Conservation (phyloP, 1,284 basidiomycete genomes). For the Irpex rosettiformis region DNA sequence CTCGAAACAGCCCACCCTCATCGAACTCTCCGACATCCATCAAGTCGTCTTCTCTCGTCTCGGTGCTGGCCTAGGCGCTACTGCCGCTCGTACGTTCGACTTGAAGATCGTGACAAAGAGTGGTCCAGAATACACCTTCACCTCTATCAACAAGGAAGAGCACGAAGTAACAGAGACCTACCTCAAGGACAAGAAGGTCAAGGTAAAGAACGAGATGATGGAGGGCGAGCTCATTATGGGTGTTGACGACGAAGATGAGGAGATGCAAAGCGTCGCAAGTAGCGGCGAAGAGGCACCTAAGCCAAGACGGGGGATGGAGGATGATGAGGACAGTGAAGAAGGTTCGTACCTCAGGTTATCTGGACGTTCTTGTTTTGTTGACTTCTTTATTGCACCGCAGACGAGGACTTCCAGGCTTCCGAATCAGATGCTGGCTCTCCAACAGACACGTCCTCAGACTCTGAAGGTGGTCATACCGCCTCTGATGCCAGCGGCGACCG, state of each 20-base stretch:
- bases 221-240: slow-evolving; percentile 79
- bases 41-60: slow-evolving; percentile 94
- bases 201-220: slow-evolving; percentile 96
- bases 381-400: slow-evolving; percentile 25
- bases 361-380: neutral
- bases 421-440: slow-evolving; percentile 85
- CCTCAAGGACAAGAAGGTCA: slow-evolving; percentile 87
- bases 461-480: slow-evolving; percentile 73
- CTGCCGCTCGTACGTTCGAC: slow-evolving; percentile 93
- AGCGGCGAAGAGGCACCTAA: slow-evolving; percentile 63
- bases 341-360: slow-evolving; percentile 45
- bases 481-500: slow-evolving; percentile 77
- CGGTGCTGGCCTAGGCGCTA: slow-evolving; percentile 80
- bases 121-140: slow-evolving; percentile 85
- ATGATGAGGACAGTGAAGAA: slow-evolving; percentile 81
- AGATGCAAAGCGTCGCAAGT: slow-evolving; percentile 78
- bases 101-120: slow-evolving; percentile 85
- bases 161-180: slow-evolving; percentile 85
- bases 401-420: slow-evolving; percentile 89
- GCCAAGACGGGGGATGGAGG: slow-evolving; percentile 49
- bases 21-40: slow-evolving; percentile 90
- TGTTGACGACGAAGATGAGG: slow-evolving; percentile 78
- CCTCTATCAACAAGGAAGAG: slow-evolving; percentile 95
- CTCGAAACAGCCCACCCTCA: slow-evolving; percentile 91
- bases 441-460: slow-evolving; percentile 67